Evolutionary conservation across 148 eudicot species (phyloP), one percentile per base, ranked within the genome.

Genomic region (Rhododendron ferrugineum): DNA sequence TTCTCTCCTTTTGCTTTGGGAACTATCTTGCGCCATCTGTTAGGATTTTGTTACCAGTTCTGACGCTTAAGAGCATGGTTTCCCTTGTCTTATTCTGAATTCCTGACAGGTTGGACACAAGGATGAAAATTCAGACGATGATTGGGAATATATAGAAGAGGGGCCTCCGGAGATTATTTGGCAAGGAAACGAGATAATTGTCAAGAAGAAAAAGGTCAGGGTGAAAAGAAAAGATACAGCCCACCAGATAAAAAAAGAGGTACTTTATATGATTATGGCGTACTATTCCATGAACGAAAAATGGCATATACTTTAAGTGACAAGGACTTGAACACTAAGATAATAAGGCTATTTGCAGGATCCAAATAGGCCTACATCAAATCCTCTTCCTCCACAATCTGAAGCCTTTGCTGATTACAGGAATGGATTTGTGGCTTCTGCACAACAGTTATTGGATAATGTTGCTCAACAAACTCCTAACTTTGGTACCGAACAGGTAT

Each of bases 101-200:
- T 84, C 64, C 44, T 86, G 42, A 49, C 90, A 95, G 98, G 92
- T 50, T 86, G 93, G 85, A 49, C 75, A 82, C 76, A 93, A 88
- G 89, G 85, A 91, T 81, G 94, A 89, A 66, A 89, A 93, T 85
- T 93, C 91, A 66, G 94, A 87, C 50, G 90, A 91, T 62, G 93
- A 89, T 4, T 97, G 96, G 96, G 99, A 95, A 86, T 97, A 95
- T 81, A 87, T 93, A 73, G 99, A 95, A 88, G 98, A 96, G 78
- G 98, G 99, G 52, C 99, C 98, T 60, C 95, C 98, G 13, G 99
- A 97, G 87, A 95, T 97, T 87, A 97, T 97, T 86, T 97, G 97
- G 98, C 94, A 94, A 91, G 99, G 97, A 28, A 95, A 97, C 73
- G 98, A 97, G 91, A 97, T 97, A 44, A 97, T 95, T 88, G 98